Evolutionary conservation across 352 stramenopile genomes (phyloP).

Genomic region (Phytophthora pluvialis): DNA sequence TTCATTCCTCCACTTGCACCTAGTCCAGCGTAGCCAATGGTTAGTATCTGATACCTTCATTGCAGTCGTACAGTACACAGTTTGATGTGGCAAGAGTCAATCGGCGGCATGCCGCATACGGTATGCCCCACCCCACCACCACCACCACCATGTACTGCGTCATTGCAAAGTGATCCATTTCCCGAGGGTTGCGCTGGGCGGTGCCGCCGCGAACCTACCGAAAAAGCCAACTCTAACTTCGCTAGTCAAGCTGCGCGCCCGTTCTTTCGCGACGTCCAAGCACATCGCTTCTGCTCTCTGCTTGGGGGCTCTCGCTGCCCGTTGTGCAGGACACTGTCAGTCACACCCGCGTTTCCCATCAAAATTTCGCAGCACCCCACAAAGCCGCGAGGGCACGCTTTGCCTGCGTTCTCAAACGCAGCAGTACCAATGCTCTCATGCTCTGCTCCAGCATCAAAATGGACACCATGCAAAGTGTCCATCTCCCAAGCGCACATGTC

Average conservation of each 20-base stretch:
- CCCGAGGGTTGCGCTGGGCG: too few relatives aligned
- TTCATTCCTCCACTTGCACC: too few relatives aligned
- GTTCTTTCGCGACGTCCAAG: slow-evolving; percentile 7
- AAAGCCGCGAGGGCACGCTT: not conserved
- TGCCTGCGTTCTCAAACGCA: not conserved
- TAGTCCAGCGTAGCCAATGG: too few relatives aligned
- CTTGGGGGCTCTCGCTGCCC: too few relatives aligned
- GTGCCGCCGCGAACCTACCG: not conserved
- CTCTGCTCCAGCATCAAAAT: not conserved
- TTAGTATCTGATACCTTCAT: too few relatives aligned
- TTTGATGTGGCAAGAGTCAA: too few relatives aligned
- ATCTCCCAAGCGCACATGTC: slow-evolving; percentile 18
- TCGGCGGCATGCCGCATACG: too few relatives aligned
- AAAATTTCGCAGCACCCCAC: slow-evolving; percentile 19
- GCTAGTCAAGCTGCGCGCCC: not conserved
- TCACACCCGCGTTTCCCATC: slow-evolving; percentile 1
- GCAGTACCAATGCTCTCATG: not conserved
- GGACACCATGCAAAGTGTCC: not conserved
- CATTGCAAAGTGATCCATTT: too few relatives aligned
- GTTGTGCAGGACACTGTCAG: not conserved
- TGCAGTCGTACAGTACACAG: too few relatives aligned
- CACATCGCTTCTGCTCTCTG: slow-evolving; percentile 8
- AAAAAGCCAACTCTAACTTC: not conserved
- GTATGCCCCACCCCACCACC: too few relatives aligned
- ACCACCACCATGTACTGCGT: too few relatives aligned